Evolutionary conservation across 805 yeast species (phyloP).

Genomic region (Ogataea trehaloabstinens): DNA sequence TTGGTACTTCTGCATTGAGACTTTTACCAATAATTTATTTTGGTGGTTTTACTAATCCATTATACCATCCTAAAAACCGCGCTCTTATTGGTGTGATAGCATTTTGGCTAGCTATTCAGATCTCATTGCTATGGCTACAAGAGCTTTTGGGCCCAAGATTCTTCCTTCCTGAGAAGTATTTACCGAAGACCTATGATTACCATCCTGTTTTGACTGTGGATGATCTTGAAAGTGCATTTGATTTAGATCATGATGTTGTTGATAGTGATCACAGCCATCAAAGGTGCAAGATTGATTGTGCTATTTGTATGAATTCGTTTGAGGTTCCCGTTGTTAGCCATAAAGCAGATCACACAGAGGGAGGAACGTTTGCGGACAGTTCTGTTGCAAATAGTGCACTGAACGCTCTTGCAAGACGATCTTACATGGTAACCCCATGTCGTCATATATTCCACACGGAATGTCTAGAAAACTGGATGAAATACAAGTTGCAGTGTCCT

Average conservation of each 20-base stretch:
- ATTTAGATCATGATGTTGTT: conserved; percentile 46
- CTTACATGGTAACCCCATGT: conserved; percentile 88
- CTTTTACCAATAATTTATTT: conserved; percentile 65
- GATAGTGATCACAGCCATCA: conserved; percentile 31
- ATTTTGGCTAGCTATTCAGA: conserved; percentile 61
- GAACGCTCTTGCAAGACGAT: conserved; percentile 34
- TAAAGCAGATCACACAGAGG: conserved; percentile 7
- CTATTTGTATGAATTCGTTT: conserved; percentile 86
- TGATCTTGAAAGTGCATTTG: conserved; percentile 64
- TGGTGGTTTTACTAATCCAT: conserved; percentile 48
- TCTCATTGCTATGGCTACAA: conserved; percentile 58
- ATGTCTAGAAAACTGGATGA: conserved; percentile 94
- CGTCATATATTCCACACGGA: conserved; percentile 83
- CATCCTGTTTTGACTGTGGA: conserved; percentile 61
- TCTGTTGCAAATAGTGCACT: conserved; percentile 16
- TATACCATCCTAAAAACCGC: conserved; percentile 66
- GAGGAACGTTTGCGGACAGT: conserved; percentile 8
- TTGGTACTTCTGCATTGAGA: conserved; percentile 64
- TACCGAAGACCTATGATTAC: conserved; percentile 84
- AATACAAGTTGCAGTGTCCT: conserved; percentile 88
- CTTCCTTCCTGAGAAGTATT: conserved; percentile 69
- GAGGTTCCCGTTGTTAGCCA: conserved; percentile 48
- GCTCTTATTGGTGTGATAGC: conserved; percentile 44
- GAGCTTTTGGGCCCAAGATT: conserved; percentile 74
- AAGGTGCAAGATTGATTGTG: conserved; percentile 67